Evolutionary conservation across 805 yeast species (phyloP), one percentile per base, ranked within the genome.

Genomic region (Blastobotrys robertii): DNA sequence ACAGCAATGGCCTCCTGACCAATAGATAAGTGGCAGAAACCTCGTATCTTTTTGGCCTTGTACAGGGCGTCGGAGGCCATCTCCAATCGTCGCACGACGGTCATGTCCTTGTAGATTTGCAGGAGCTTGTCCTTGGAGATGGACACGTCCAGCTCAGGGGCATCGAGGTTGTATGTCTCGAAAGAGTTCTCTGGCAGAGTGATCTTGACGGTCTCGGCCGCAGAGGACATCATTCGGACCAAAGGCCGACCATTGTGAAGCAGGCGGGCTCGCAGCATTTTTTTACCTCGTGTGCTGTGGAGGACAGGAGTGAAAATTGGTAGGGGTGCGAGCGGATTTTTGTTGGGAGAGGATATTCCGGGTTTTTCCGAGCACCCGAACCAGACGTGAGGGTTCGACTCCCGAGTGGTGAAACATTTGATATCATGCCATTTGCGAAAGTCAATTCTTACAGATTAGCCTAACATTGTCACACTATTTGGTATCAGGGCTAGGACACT

Each of bases 1-100:
- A 90, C 97, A 50, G 98, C 96, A 68, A 92, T 78, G 51, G 98
- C 98, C 72, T 92, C 98, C 72, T 92, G 98, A 60, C 98, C 98
- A 50, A 85, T 87, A 10, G 96, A 84, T 72, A 92, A 77, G 69
- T 92, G 98, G 71, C 98, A 92, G 81, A 92, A 92, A 57, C 98
- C 98, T 73, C 97, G 79, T 61, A 92, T 88, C 72, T 90, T 87
- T 75, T 92, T 92, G 59, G 97, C 95, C 74, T 92, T 92, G 75
- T 92, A 92, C 52, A 92, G 73, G 29, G 97, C 97, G 65, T 92
- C 98, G 49, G 97, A 79, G 34, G 96, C 94, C 95, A 92, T 90
- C 73, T 92, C 98, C 92, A 92, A 80, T 70, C 98, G 84, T 76
- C 71, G 67, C 30, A 90, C 79, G 53, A 81, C 68, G 54, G 82